phyloP scores from a whole-genome alignment of 805 yeast genomes.

The Suhomyces emberorum region DNA sequence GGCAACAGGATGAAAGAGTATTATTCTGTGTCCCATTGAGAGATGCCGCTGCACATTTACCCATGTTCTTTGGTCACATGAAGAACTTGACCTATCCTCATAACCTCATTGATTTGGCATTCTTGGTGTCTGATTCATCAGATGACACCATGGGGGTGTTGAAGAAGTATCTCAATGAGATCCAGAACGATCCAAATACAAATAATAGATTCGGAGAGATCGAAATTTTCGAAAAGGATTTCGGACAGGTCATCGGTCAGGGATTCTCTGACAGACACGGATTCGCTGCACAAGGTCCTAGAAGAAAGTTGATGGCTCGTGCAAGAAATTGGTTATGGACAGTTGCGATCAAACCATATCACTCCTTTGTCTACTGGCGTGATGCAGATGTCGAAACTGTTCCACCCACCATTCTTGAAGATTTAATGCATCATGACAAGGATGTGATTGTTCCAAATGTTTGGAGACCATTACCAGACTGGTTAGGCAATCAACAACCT shows the following conservation, averaged over 20 bases:
- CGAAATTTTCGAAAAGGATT: conserved; percentile 87
- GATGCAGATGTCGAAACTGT: conserved; percentile 96
- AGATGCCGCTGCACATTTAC: conserved; percentile 87
- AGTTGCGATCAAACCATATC: conserved; percentile 85
- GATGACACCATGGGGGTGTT: conserved; percentile 81
- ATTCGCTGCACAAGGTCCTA: conserved; percentile 92
- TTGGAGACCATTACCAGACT: conserved; percentile 86
- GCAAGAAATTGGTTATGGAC: conserved; percentile 93
- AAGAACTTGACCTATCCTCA: conserved; percentile 82
- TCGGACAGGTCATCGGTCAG: conserved; percentile 92
- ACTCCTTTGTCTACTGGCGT: conserved; percentile 96
- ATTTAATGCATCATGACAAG: conserved; percentile 84
- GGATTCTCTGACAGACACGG: conserved; percentile 92
- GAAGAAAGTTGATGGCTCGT: conserved; percentile 92
- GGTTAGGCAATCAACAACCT: conserved; percentile 83
- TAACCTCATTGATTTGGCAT: conserved; percentile 74
- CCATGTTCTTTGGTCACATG: conserved; percentile 85
- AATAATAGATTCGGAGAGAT: conserved; percentile 74
- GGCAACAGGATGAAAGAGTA: conserved; percentile 76
- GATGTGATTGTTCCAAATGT: conserved; percentile 95
- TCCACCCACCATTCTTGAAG: conserved; percentile 82
- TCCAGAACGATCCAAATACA: conserved; percentile 65
- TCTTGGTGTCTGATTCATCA: conserved; percentile 84
- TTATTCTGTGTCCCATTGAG: conserved; percentile 85
- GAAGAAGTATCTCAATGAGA: conserved; percentile 49